Evolutionary conservation across 768 basidiomycete species (phyloP), one percentile per base, ranked within the genome.

Genomic region (Ramaria sp.): DNA sequence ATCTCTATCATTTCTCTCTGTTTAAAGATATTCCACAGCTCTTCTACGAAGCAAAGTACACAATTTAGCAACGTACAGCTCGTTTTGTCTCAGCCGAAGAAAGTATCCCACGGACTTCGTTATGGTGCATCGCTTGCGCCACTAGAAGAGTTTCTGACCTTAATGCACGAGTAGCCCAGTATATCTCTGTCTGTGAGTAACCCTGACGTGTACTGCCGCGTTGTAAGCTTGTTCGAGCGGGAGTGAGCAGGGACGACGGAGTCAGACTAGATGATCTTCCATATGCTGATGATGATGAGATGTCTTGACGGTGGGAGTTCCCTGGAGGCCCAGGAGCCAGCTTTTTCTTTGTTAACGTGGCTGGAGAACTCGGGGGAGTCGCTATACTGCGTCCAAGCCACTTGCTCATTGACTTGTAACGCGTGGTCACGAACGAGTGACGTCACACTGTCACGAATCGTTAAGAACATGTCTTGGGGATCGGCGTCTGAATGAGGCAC

Each of bases 131-230:
- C 30, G 69, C 68, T 37, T 72, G 71, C 24, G 75, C 76, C 0
- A 72, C 66, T 2, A 87, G 70, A 37, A 82, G 64, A 2, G 79
- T 74, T 62, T 88, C 85, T 0, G 84, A 84, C 3, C 76, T 72
- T 22, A 83, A 59, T 3, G 85, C 83, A 3, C 85, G 77, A 15
- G 76, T 68, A 25, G 79, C 80, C 85, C 85, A 87, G 61, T 84
- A 83, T 57, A 77, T 78, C 59, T 81, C 81, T 1, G 63, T 62
- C 13, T 50, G 53, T 12, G 68, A 66, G 38, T 56, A 62, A 34
- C 71, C 69, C 2, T 51, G 51, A 30, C 3, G 32, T 24, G 50
- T 36, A 32, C 22, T 24, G 25, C 45, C 13, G 25, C 27, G 45
- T 27, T 22, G 28, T 30, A 25, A 22, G n/a, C 18, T 24, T 47